A percentile compares a stretch with the other conserved stretches of the same genome.
phyloP scores from a whole-genome alignment of 2,329 filamentous ascomycete genomes.

The Colletotrichum euphorbiae region DNA sequence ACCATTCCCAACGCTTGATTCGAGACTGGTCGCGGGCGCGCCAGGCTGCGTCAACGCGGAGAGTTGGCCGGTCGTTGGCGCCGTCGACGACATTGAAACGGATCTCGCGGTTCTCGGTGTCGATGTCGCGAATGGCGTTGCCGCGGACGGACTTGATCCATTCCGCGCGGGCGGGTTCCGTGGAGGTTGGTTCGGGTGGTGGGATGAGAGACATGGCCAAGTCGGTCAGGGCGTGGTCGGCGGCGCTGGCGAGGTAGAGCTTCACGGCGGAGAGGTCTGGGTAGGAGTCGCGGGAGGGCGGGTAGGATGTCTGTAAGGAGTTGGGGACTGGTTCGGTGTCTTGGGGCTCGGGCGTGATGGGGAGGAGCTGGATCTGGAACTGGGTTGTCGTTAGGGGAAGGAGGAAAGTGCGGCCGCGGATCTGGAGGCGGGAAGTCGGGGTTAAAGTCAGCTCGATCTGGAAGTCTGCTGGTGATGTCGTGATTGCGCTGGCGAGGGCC shows the following conservation, averaged over 20 bases:
- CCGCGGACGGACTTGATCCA: conserved; percentile 50
- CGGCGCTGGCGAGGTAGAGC: conserved; percentile 59
- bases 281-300: conserved; percentile 59
- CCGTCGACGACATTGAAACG: conserved; percentile 47
- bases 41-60: conserved; percentile 44
- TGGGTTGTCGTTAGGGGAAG: conserved; percentile 58
- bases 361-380: conserved; percentile 55
- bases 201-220: conserved; percentile 46
- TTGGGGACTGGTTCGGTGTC: conserved; percentile 44
- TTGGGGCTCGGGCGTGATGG: conserved; percentile 43
- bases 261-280: conserved; percentile 56
- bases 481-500: conserved; percentile 56
- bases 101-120: conserved; percentile 47
- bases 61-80: conserved; percentile 24
- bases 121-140: conserved; percentile 47
- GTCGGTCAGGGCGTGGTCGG: conserved; percentile 54
- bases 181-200: conserved; percentile 2
- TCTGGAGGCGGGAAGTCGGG: conserved; percentile 54
- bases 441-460: conserved; percentile 60
- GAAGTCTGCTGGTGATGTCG: conserved; percentile 54
- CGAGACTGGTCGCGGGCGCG: conserved; percentile 30
- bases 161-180: conserved; percentile 6
- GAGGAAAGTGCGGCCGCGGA: conserved; percentile 59
- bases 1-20: conserved; percentile 49
- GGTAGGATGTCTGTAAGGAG: conserved; percentile 53